Evolutionary conservation across 164 flowering plant genomes (phyloP).

Genomic region (Vitis vinifera): ASM3070453v1 NC_081819.1:20420001-20420500

Average conservation of each 20-base stretch:
- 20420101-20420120: neutral
- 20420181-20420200: conserved; percentile 95
- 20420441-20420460: conserved; percentile 99
- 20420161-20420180: conserved; percentile 69
- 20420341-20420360: conserved; percentile 1
- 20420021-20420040: too few species aligned
- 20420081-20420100: neutral
- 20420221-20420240: conserved; percentile 85
- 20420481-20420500: conserved; percentile 70
- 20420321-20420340: conserved; percentile 1
- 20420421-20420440: conserved; percentile 84
- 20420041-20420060: too few species aligned
- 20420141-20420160: neutral
- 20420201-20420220: conserved; percentile 99
- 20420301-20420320: conserved; percentile 52
- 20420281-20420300: conserved; percentile 94
- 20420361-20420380: neutral
- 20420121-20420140: neutral
- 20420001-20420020: too few species aligned
- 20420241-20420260: conserved; percentile 75
- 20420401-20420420: conserved; percentile 39
- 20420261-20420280: conserved; percentile 68
- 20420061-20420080: too few species aligned
- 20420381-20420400: neutral
- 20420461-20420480: conserved; percentile 83